phyloP scores from a whole-genome alignment of 2,329 filamentous ascomycete genomes.

The Emmonsiellopsis sp. region DNA sequence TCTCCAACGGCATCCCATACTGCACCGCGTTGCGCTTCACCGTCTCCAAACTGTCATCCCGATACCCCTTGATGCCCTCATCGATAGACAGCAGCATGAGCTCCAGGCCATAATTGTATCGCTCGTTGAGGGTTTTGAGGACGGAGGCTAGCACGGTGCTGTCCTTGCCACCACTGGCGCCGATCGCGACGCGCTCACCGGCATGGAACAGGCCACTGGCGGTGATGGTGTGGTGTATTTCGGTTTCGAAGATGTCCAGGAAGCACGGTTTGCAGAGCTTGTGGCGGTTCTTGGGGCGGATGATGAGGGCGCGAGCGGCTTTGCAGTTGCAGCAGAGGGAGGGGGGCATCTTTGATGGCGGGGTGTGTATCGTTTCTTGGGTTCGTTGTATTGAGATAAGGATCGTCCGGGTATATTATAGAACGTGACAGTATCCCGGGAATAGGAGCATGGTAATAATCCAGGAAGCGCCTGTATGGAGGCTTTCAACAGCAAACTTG shows the following conservation, averaged over 20 bases:
- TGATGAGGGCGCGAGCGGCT: conserved; percentile 71
- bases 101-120: conserved; percentile 76
- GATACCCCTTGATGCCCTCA: conserved; percentile 93
- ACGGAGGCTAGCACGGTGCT: conserved; percentile 93
- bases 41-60: conserved; percentile 91
- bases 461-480: too few species aligned
- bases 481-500: too few species aligned
- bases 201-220: conserved; percentile 69
- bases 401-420: too few species aligned
- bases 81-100: conserved; percentile 86
- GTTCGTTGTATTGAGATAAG: neutral
- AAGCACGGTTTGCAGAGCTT: conserved; percentile 91
- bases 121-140: conserved; percentile 86
- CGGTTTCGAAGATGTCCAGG: conserved; percentile 75
- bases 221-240: conserved; percentile 87
- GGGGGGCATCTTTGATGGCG: conserved; percentile 56
- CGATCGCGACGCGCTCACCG: conserved; percentile 85
- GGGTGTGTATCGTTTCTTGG: neutral
- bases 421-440: too few species aligned
- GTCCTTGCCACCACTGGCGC: conserved; percentile 94
- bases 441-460: too few species aligned
- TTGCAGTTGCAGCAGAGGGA: conserved; percentile 68
- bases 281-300: conserved; percentile 87
- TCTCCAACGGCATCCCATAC: conserved; percentile 84
- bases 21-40: conserved; percentile 89